These are phyloP conservation scores for Sherardia arvensis DNA, from an alignment of 257 asterid species.

Conservation along the genomic window DNA sequence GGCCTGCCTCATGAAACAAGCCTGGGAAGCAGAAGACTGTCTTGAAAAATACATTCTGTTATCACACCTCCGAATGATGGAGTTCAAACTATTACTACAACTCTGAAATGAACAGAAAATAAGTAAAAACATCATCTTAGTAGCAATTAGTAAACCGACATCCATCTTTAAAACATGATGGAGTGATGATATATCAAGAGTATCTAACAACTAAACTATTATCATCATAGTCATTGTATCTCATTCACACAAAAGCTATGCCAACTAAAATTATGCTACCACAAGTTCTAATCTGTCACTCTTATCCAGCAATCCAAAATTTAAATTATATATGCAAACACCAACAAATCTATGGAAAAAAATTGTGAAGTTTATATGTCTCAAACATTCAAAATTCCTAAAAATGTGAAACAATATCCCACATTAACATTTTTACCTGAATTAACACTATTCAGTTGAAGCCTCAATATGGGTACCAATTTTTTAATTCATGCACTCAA, in stretches of 20 bases:
- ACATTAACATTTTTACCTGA: neutral
- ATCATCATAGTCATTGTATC: neutral
- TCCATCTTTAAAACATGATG: neutral
- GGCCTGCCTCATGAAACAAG: constrained; percentile 57
- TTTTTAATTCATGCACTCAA: neutral
- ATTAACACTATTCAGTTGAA: no score
- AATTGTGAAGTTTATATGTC: neutral
- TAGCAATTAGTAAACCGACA: neutral
- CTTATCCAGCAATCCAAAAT: neutral
- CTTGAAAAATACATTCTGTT: constrained; percentile 59
- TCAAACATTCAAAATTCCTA: neutral
- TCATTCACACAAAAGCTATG: neutral
- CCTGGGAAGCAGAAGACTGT: constrained; percentile 58
- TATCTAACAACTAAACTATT: neutral
- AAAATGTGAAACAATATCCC: neutral
- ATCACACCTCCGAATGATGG: constrained; percentile 51
- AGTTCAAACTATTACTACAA: constrained; percentile 50
- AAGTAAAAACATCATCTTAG: constrained; percentile 8
- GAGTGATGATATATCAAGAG: neutral
- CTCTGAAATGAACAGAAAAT: constrained; percentile 27
- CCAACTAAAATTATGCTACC: neutral
- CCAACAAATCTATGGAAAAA: neutral
- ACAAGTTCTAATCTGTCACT: neutral
- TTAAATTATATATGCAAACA: neutral
- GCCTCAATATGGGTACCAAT: neutral